phyloP scores from a whole-genome alignment of 345 rosid genomes.

The Acer yangbiense region DNA sequence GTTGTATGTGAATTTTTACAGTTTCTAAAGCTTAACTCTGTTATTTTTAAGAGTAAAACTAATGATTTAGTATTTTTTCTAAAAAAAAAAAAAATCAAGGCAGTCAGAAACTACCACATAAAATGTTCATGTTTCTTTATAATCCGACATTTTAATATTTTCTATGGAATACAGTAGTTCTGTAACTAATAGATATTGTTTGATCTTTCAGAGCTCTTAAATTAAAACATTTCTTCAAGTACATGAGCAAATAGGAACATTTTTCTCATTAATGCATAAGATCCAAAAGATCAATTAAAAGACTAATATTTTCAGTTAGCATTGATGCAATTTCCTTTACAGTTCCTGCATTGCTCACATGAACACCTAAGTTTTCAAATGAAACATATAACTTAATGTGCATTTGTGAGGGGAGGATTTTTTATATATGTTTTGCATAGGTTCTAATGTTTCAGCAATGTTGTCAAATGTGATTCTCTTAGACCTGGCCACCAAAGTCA shows the following conservation, averaged over 20 bases:
- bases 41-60: no score
- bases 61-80: background rate
- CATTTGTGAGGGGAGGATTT: background rate
- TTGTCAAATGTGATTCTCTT: background rate
- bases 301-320: background rate
- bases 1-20: background rate
- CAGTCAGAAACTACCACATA: background rate
- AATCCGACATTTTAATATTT: background rate
- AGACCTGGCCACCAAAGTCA: background rate
- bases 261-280: background rate
- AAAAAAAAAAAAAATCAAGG: background rate
- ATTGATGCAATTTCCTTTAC: background rate
- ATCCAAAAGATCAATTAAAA: background rate
- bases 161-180: background rate
- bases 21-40: background rate
- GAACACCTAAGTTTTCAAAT: background rate
- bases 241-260: background rate
- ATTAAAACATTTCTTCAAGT: background rate
- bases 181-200: background rate
- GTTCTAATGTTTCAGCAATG: background rate
- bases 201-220: background rate
- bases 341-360: background rate
- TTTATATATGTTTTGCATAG: background rate
- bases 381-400: background rate
- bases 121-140: background rate